These are phyloP conservation scores for Rubia yunnanensis DNA, from an alignment of 257 asterid species.

Conservation along the genomic window DNA sequence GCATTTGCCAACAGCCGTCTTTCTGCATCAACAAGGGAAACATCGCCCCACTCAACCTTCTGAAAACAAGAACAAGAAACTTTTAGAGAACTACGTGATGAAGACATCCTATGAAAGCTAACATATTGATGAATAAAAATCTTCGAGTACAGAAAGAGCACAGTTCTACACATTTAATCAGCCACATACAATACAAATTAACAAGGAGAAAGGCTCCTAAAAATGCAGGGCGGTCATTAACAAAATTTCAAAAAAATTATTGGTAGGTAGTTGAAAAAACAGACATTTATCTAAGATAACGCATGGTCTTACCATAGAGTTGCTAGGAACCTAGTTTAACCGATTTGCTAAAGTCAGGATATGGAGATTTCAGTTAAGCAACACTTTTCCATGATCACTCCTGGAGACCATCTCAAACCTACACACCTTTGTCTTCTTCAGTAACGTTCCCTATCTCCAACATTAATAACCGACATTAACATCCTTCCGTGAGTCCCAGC, in stretches of 20 bases:
- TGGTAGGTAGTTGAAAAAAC: neutral
- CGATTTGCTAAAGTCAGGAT: neutral
- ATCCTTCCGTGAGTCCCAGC: too few species aligned
- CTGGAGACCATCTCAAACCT: neutral
- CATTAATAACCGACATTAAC: too few species aligned
- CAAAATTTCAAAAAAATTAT: neutral
- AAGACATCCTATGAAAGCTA: too few species aligned
- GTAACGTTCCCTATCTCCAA: too few species aligned
- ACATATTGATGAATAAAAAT: neutral
- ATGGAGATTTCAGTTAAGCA: neutral
- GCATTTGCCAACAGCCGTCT: constrained; percentile 83
- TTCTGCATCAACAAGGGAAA: constrained; percentile 82
- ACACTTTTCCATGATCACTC: neutral
- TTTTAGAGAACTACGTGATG: constrained; percentile 4
- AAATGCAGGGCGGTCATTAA: neutral
- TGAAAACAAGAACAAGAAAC: constrained; percentile 24
- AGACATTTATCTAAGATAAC: neutral
- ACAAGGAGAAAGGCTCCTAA: neutral
- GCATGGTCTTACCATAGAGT: neutral
- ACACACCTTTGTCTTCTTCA: too few species aligned
- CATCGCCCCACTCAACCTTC: constrained; percentile 89
- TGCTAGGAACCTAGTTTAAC: neutral
- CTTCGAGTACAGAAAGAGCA: neutral
- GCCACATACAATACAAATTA: neutral
- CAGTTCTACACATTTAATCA: neutral